Percentiles rank a stretch among this genome's conserved stretches.
Conservation (phyloP, 805 yeast genomes). For the Candida montana region DNA sequence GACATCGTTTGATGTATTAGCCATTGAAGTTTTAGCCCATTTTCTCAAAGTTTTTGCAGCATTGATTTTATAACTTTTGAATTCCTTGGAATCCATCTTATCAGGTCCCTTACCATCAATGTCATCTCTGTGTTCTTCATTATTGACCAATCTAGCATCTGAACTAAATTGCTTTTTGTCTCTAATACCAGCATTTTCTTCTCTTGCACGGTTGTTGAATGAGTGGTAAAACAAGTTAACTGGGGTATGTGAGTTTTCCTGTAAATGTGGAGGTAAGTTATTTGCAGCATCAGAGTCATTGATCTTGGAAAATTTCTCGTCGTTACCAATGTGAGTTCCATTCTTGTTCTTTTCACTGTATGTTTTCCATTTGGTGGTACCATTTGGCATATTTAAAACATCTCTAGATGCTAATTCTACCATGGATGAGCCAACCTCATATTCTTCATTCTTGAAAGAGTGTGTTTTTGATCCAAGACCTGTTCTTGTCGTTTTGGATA, state of each 20-base stretch:
- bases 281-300: conserved; percentile 21
- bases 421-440: conserved; percentile 51
- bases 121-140: conserved; percentile 59
- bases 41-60: conserved; percentile 51
- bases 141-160: conserved; percentile 75
- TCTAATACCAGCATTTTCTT: conserved; percentile 76
- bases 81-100: conserved; percentile 42
- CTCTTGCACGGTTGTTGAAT: conserved; percentile 86
- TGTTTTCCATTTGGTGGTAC: conserved; percentile 43
- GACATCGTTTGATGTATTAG: conserved; percentile 29
- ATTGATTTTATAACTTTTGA: conserved; percentile 44
- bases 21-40: conserved; percentile 45
- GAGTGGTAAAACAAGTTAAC: conserved; percentile 37
- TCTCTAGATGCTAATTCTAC: conserved; percentile 72
- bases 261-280: conserved; percentile 19
- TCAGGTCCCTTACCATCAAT: conserved; percentile 77
- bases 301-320: conserved; percentile 20
- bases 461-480: conserved; percentile 38
- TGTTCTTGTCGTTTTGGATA: conserved; percentile 26
- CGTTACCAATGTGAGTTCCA: conserved; percentile 11
- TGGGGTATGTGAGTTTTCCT: conserved; percentile 17
- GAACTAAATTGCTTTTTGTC: conserved; percentile 77
- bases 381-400: conserved; percentile 45
- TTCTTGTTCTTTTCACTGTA: conserved; percentile 7
- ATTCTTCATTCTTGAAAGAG: conserved; percentile 31